Conservation (phyloP, 257 asterid species). For the Salvia miltiorrhiza region DNA sequence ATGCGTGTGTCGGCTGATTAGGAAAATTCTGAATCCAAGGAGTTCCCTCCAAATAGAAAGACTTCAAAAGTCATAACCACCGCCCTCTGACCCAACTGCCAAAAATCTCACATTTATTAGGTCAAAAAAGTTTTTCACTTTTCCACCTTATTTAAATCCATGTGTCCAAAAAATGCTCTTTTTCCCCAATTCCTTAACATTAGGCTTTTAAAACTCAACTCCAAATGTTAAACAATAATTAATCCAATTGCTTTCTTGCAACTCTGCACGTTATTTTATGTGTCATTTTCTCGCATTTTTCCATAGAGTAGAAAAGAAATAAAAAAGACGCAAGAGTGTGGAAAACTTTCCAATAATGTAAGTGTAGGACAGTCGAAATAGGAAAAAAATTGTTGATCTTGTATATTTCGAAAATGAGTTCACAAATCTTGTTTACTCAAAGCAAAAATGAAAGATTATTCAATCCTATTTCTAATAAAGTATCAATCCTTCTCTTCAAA, state of each 20-base stretch:
- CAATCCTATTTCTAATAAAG: not conserved
- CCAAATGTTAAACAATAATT: not conserved
- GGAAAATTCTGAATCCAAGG: conserved; percentile 24
- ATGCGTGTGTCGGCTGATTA: conserved; percentile 19
- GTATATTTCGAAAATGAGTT: too few species aligned
- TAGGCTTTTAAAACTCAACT: conserved; percentile 38
- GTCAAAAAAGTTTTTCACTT: conserved; percentile 43
- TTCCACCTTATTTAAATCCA: conserved; percentile 28
- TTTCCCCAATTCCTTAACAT: conserved; percentile 33
- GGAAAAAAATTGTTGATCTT: too few species aligned
- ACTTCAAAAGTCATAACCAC: conserved; percentile 32
- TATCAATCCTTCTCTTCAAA: not conserved
- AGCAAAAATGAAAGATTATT: not conserved
- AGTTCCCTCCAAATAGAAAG: conserved; percentile 28
- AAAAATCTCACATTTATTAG: conserved; percentile 3
- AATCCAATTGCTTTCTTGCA: not conserved
- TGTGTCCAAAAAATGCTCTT: conserved; percentile 5
- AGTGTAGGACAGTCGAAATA: too few species aligned
- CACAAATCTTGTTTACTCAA: not conserved
- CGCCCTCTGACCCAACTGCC: conserved; percentile 33
- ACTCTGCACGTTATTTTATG: not conserved
- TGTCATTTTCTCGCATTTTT: not conserved
- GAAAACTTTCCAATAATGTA: not conserved
- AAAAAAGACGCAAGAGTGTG: not conserved
- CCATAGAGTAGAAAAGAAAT: not conserved